These are phyloP conservation scores for Venturia pyrina DNA, from an alignment of 2,329 filamentous ascomycete genomes.

Conservation along the genomic window DNA sequence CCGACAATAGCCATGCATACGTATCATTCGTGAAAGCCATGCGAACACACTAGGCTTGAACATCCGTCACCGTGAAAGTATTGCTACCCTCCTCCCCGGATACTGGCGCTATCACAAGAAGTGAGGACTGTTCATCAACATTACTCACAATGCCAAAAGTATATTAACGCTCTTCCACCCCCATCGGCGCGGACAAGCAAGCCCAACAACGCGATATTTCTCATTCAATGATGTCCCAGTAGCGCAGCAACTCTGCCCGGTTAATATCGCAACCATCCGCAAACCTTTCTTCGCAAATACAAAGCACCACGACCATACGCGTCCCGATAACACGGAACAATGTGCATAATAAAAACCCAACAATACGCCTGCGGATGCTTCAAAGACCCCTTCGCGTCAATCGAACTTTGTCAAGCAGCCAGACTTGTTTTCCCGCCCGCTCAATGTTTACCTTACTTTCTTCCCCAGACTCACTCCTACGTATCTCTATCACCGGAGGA, in stretches of 20 bases:
- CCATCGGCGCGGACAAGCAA: neutral
- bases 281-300: neutral
- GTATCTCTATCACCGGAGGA: too few species aligned
- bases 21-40: neutral
- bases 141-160: neutral
- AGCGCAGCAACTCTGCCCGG: too few species aligned
- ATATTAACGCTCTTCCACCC: neutral
- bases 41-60: neutral
- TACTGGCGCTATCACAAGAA: neutral
- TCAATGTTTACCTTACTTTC: neutral
- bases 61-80: neutral
- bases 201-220: neutral
- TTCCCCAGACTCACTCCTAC: neutral
- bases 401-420: neutral
- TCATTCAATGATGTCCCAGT: neutral
- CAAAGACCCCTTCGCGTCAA: neutral
- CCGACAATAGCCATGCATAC: neutral
- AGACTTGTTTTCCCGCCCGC: neutral
- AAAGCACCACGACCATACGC: neutral
- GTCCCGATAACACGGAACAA: neutral
- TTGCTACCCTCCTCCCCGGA: neutral
- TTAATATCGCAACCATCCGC: too few species aligned
- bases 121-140: neutral
- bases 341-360: neutral
- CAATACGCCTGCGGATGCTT: neutral